Evolutionary conservation across 257 asterid genomes (phyloP), one percentile per base, ranked within the genome.

Genomic region (Nicotiana attenuata): DNA sequence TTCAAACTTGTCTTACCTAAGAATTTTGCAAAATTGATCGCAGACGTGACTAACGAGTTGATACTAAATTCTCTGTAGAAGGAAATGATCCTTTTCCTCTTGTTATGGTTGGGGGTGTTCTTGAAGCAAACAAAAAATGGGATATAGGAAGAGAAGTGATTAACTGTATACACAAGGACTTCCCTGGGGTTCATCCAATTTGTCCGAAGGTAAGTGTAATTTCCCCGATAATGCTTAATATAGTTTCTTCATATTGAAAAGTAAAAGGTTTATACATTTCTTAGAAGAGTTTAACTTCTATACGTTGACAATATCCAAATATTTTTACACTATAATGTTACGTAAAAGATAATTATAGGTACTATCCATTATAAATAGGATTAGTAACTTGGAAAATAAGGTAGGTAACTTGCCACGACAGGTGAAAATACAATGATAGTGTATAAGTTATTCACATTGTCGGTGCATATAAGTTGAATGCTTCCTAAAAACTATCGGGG

Each of bases 81-180:
- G 96, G 92, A 68, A 88, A 85, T 33, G 93, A 85, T 68, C 80
- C 87, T 3, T 93, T 93, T 86, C 93, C 96, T 68, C 96, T 93
- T 20, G 98, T 93, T 19, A 86, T 93, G 97, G 97, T 92, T 76
- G 98, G 98, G 31, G 91, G 89, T 29, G 93, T 93, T 85, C 98
- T 93, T 20, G 93, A 91, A 81, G 91, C 93, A 80, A 93, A 93
- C 81, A 88, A 83, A 80, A 89, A 89, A 88, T 92, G 96, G 97
- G 96, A 93, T 84, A 92, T 92, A 24, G 93, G 98, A 33, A 89
- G 88, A 45, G 93, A 92, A 89, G 97, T 93, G 7, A 90, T 88
- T 13, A 87, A 85, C 65, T 87, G 90, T 83, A 88, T 92, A 57
- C 75, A 88, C 81, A 88, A 89, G 82, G 96, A 92, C 83, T 93